A percentile compares a stretch with the other conserved stretches of the same genome.
These are phyloP conservation scores for Diaporthe australafricana DNA, from an alignment of 2,329 filamentous ascomycete genomes.

Conservation along the genomic window DNA sequence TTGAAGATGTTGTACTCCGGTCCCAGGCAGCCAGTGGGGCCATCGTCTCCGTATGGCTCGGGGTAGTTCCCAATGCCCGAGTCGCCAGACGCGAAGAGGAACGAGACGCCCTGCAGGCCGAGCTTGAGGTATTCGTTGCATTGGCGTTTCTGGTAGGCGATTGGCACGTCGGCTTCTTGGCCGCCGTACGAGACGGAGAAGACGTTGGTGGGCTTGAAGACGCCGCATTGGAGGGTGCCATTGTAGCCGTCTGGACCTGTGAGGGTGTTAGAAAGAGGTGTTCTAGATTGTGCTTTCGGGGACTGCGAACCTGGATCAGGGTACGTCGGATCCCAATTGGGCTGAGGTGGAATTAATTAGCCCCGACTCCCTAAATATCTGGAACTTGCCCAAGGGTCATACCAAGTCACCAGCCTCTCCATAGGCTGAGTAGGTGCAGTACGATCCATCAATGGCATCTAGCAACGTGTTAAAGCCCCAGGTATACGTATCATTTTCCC, in stretches of 20 bases:
- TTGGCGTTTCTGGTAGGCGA: constrained; percentile 63
- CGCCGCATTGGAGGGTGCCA: constrained; percentile 51
- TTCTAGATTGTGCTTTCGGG: not conserved
- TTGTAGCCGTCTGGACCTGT: constrained; percentile 57
- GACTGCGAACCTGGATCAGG: constrained; percentile 50
- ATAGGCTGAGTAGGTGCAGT: constrained; percentile 60
- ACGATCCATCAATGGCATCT: constrained; percentile 62
- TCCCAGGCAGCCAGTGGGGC: constrained; percentile 47
- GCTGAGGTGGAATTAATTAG: not conserved
- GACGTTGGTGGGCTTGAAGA: constrained; percentile 64
- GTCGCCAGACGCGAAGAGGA: constrained; percentile 61
- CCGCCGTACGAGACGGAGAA: constrained; percentile 68
- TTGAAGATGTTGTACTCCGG: constrained; percentile 56
- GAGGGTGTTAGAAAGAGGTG: not conserved
- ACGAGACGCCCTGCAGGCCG: constrained; percentile 59
- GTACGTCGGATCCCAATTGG: constrained; percentile 55
- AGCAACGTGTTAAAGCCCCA: constrained; percentile 42
- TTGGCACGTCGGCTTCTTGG: constrained; percentile 63
- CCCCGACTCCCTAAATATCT: too few species aligned
- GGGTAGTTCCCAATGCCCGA: constrained; percentile 50
- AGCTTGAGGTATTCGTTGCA: constrained; percentile 66
- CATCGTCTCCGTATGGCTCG: constrained; percentile 46
- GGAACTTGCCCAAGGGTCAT: constrained; percentile 38
- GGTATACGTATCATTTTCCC: constrained; percentile 32
- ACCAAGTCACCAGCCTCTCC: constrained; percentile 58